phyloP scores from a whole-genome alignment of 2,329 filamentous ascomycete species.

The Helminthosporium solani region DNA sequence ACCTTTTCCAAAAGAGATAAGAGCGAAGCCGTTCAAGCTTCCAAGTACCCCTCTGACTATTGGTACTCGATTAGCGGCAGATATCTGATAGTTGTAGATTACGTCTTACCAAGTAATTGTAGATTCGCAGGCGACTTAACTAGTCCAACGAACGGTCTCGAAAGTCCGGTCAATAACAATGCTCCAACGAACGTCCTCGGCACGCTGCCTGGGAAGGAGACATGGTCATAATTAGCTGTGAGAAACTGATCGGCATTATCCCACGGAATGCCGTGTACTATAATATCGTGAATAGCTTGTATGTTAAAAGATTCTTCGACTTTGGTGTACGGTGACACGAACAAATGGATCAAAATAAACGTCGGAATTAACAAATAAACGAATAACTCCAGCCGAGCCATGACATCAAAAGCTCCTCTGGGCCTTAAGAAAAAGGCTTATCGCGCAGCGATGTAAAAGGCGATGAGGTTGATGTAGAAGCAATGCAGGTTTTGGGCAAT shows the following conservation, averaged over 20 bases:
- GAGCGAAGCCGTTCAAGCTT: slow-evolving; percentile 67
- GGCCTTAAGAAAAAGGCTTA: background rate
- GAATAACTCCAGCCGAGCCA: slow-evolving; percentile 26
- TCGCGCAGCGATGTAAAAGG: background rate
- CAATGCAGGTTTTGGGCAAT: background rate
- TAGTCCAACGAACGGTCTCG: slow-evolving; percentile 64
- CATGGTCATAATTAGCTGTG: slow-evolving; percentile 76
- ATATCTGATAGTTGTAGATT: background rate
- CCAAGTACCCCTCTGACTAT: slow-evolving; percentile 76
- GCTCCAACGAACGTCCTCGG: slow-evolving; percentile 88
- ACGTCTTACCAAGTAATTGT: slow-evolving; percentile 56
- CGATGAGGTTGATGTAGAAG: slow-evolving; percentile 1
- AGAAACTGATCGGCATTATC: slow-evolving; percentile 57
- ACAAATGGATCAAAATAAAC: slow-evolving; percentile 62
- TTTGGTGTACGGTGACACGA: slow-evolving; percentile 84
- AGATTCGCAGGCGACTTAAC: slow-evolving; percentile 57
- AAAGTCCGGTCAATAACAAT: slow-evolving; percentile 70
- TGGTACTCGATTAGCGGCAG: slow-evolving; percentile 1
- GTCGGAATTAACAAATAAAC: slow-evolving; percentile 35
- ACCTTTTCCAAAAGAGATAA: slow-evolving; percentile 65
- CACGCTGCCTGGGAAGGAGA: slow-evolving; percentile 85
- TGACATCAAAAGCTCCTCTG: slow-evolving; percentile 10
- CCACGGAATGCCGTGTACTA: slow-evolving; percentile 74
- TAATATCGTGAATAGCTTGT: slow-evolving; percentile 87
- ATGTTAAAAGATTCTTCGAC: slow-evolving; percentile 99